Evolutionary conservation across 345 rosid genomes (phyloP).

Genomic region (Excoecaria cochinchinensis): DNA sequence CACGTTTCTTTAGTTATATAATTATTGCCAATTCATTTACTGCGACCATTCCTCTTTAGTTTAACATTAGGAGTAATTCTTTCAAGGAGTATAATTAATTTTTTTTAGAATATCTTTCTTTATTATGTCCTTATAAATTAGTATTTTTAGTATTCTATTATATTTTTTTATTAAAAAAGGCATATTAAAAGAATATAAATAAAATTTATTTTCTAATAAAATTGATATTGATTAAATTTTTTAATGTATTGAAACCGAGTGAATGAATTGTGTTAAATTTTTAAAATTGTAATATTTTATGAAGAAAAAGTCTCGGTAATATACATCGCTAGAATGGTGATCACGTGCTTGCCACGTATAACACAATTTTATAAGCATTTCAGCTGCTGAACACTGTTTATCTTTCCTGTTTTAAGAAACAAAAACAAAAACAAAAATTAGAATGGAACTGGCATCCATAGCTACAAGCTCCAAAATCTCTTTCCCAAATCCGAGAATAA

Average conservation of each 20-base stretch:
- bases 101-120: no score
- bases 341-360: conserved; percentile 12
- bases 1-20: background rate
- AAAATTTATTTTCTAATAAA: no score
- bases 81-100: no score
- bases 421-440: background rate
- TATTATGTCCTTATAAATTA: no score
- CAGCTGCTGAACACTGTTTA: background rate
- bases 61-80: background rate
- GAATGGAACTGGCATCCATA: conserved; percentile 8
- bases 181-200: no score
- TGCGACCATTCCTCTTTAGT: background rate
- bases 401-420: background rate
- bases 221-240: no score
- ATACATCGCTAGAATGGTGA: background rate
- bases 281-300: no score
- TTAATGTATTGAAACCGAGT: no score
- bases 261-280: no score
- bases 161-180: no score
- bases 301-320: no score
- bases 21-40: background rate
- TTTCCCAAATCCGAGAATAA: conserved; percentile 1
- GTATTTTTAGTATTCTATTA: no score
- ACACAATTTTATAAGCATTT: background rate
- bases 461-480: background rate